Evolutionary conservation across 139 green algal species (phyloP).

Genomic region (Axilococcus clingmanii): DNA sequence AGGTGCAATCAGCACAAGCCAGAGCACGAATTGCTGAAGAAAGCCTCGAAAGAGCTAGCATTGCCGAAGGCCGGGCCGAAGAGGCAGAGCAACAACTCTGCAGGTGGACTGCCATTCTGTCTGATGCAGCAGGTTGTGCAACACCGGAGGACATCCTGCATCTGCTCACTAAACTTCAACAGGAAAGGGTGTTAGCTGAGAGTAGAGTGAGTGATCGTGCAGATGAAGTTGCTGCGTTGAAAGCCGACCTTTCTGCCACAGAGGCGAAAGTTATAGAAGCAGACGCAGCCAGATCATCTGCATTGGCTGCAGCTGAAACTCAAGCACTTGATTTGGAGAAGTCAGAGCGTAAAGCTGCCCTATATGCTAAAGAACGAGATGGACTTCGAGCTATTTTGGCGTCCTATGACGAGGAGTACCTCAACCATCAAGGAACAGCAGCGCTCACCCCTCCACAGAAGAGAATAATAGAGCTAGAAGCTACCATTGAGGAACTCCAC

Average conservation of each 20-base stretch:
- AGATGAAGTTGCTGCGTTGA: slow-evolving; percentile 5
- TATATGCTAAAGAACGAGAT: slow-evolving; percentile 38
- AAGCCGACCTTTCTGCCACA: neutral
- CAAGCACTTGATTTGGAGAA: slow-evolving; percentile 7
- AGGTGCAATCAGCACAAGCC: slow-evolving; percentile 14
- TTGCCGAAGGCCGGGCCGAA: slow-evolving; percentile 5
- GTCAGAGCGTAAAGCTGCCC: slow-evolving; percentile 22
- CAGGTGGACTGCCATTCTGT: slow-evolving; percentile 18
- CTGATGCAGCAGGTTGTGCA: slow-evolving; percentile 10
- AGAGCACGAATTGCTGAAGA: slow-evolving; percentile 10
- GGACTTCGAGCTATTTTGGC: slow-evolving; percentile 37
- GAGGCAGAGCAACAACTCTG: slow-evolving; percentile 11
- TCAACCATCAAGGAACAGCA: slow-evolving; percentile 5
- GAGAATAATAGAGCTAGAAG: slow-evolving; percentile 25
- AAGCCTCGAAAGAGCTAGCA: slow-evolving; percentile 7
- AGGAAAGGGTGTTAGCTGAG: slow-evolving; percentile 2
- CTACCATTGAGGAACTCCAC: slow-evolving; percentile 16
- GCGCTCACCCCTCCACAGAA: slow-evolving; percentile 15
- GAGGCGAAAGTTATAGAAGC: slow-evolving; percentile 1
- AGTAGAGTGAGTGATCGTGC: neutral
- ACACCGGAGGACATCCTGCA: slow-evolving; percentile 27
- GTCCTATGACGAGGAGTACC: slow-evolving; percentile 43
- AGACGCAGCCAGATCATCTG: neutral
- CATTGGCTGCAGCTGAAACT: neutral
- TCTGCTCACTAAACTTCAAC: slow-evolving; percentile 16